Evolutionary conservation across 148 eudicot species (phyloP).

Genomic region (Chenopodium berlandieri): DNA sequence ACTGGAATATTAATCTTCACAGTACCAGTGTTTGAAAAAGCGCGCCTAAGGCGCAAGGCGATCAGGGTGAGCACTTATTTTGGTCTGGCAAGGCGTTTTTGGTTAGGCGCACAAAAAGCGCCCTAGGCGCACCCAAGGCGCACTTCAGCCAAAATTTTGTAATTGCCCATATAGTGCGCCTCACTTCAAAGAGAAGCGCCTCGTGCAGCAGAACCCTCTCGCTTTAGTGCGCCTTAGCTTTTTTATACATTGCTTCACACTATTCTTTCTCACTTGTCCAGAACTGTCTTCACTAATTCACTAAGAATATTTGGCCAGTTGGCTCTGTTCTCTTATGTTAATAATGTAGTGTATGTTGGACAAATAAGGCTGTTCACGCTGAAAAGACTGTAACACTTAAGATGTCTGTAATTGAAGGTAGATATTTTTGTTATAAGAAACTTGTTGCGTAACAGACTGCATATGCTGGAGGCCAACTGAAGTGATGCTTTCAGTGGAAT

Average conservation of each 20-base stretch:
- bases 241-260: background rate
- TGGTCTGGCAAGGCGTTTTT: too few species aligned
- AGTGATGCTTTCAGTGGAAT: conserved; percentile 8
- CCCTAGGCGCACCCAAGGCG: too few species aligned
- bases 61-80: too few species aligned
- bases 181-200: too few species aligned
- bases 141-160: too few species aligned
- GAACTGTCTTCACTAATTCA: conserved; percentile 1
- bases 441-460: background rate
- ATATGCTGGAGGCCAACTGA: conserved; percentile 1
- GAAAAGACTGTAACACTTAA: conserved; percentile 1
- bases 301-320: conserved; percentile 6
- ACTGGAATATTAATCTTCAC: background rate
- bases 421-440: background rate
- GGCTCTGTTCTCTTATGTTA: background rate
- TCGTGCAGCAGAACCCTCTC: too few species aligned
- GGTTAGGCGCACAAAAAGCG: too few species aligned
- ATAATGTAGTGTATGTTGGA: background rate
- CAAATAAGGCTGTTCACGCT: background rate
- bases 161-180: too few species aligned
- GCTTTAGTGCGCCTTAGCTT: too few species aligned
- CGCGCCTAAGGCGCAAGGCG: too few species aligned
- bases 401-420: conserved; percentile 3
- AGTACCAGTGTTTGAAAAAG: too few species aligned
- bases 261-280: background rate